Conservation (phyloP, 208 protist species). For the Phytomonas serpens region DNA sequence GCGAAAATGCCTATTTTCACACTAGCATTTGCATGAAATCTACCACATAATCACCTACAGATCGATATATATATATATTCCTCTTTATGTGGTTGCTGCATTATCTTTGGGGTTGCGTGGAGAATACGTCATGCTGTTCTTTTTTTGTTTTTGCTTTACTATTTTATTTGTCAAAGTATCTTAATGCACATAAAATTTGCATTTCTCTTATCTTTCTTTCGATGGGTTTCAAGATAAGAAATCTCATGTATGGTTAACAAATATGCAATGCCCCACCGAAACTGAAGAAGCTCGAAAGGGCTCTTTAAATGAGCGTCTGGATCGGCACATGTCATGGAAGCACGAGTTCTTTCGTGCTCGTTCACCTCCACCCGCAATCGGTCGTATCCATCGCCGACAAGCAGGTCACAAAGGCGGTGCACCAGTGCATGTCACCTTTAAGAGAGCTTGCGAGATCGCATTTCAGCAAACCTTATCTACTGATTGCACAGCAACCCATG, state of each 20-base stretch:
- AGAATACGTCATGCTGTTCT: neutral
- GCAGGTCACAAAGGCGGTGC: slow-evolving; percentile 17
- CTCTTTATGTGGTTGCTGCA: neutral
- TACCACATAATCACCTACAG: neutral
- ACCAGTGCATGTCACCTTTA: slow-evolving; percentile 21
- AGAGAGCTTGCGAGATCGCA: slow-evolving; percentile 22
- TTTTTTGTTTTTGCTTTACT: neutral
- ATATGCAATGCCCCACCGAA: neutral
- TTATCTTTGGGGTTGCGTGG: neutral
- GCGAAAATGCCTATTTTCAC: neutral
- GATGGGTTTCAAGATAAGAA: neutral
- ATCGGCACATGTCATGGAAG: slow-evolving; percentile 63
- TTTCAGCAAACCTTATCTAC: neutral
- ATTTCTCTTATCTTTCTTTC: neutral
- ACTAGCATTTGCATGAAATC: neutral
- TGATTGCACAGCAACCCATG: neutral
- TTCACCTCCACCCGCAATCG: slow-evolving; percentile 42
- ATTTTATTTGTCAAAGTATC: neutral
- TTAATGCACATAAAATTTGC: neutral
- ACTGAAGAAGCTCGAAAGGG: slow-evolving; percentile 13
- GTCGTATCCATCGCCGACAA: slow-evolving; percentile 40
- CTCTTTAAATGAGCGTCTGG: slow-evolving; percentile 24
- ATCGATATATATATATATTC: neutral
- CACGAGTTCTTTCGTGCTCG: slow-evolving; percentile 62
- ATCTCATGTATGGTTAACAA: neutral